Evolutionary conservation across 2,329 filamentous ascomycete genomes (phyloP).

Genomic region (Teratosphaeria epicoccoides): DNA sequence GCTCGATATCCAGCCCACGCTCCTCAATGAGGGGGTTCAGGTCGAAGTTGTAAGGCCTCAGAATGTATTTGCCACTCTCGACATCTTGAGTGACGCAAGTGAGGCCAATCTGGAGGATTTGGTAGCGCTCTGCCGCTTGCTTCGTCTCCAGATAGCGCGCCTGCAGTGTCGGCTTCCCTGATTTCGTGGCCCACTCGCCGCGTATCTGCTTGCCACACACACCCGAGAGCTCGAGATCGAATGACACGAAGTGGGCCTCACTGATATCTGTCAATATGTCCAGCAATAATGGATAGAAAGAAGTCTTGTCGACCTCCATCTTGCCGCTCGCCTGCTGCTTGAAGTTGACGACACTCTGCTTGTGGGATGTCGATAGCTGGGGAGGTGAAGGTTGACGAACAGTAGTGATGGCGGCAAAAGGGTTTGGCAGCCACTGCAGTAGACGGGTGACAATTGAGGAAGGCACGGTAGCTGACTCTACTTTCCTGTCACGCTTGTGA

Average conservation of each 20-base stretch:
- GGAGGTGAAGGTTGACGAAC: conserved; percentile 6
- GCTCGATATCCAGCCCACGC: conserved; percentile 45
- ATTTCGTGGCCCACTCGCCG: conserved; percentile 16
- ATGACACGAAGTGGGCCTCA: conserved; percentile 49
- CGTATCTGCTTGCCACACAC: conserved; percentile 38
- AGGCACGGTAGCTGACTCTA: neutral
- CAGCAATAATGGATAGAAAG: conserved; percentile 43
- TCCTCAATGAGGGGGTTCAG: conserved; percentile 46
- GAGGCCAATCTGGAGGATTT: conserved; percentile 56
- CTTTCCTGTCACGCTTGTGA: neutral
- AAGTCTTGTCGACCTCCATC: conserved; percentile 48
- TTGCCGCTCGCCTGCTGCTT: conserved; percentile 8
- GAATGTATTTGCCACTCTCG: conserved; percentile 44
- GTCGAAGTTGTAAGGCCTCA: conserved; percentile 55
- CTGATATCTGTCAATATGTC: conserved; percentile 48
- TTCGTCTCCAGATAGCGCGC: conserved; percentile 52
- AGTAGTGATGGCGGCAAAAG: conserved; percentile 7
- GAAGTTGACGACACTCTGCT: conserved; percentile 9
- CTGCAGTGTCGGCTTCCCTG: conserved; percentile 43
- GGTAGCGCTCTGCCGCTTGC: conserved; percentile 50
- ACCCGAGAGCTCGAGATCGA: conserved; percentile 59
- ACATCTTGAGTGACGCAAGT: conserved; percentile 52
- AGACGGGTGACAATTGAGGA: neutral
- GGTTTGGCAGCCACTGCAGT: neutral
- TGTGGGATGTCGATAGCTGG: neutral